Evolutionary conservation across 352 stramenopile genomes (phyloP).

Genomic region (Globisporangium takayamanum): DNA sequence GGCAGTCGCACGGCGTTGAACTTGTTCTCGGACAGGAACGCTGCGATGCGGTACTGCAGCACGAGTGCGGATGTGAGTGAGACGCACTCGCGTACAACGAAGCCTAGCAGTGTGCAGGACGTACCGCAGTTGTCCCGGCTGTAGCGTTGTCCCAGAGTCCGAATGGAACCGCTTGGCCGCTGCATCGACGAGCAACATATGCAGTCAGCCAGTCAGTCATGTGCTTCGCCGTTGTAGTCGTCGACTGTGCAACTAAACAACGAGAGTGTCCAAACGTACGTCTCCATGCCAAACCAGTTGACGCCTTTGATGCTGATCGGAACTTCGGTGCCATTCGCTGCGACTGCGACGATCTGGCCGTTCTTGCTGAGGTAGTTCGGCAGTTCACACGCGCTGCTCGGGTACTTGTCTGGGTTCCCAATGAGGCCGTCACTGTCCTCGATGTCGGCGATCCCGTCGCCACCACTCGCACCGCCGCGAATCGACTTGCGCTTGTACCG

Average conservation of each 20-base stretch:
- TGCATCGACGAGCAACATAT: conserved; percentile 5
- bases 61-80: neutral
- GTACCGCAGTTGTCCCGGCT: conserved; percentile 58
- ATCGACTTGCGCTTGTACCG: conserved; percentile 27
- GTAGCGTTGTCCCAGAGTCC: conserved; percentile 62
- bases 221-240: neutral
- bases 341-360: conserved; percentile 45
- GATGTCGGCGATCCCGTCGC: conserved; percentile 32
- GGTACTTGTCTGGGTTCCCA: conserved; percentile 70
- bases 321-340: conserved; percentile 48
- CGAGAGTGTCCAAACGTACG: conserved; percentile 18
- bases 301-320: conserved; percentile 61
- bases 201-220: conserved; percentile 13
- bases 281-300: conserved; percentile 76
- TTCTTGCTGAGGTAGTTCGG: conserved; percentile 72
- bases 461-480: conserved; percentile 28
- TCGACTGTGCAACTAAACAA: no score
- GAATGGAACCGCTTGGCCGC: conserved; percentile 50
- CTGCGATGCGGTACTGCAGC: conserved; percentile 50
- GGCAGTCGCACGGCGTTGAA: conserved; percentile 72
- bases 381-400: conserved; percentile 46
- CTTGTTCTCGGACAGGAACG: conserved; percentile 64
- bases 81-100: conserved; percentile 34
- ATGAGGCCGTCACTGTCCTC: conserved; percentile 54
- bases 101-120: neutral